A percentile compares a stretch with the other conserved stretches of the same genome.
These are phyloP conservation scores for Cystobasidium pallidum DNA, from an alignment of 1,284 basidiomycete genomes.

Conservation along the genomic window DNA sequence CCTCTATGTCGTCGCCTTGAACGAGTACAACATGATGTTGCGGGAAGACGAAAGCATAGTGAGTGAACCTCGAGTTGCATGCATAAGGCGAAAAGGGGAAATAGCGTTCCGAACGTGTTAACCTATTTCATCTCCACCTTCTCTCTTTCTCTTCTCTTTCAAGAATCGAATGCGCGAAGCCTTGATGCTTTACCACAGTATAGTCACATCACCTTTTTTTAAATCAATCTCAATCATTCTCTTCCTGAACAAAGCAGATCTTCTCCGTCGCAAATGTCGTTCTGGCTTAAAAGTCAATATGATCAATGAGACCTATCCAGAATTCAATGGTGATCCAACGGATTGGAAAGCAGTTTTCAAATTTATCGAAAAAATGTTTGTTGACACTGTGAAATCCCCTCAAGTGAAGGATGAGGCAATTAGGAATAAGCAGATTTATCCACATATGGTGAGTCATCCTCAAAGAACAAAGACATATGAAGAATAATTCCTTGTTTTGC, in stretches of 20 bases:
- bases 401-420: conserved; percentile 33
- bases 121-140: background rate
- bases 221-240: conserved; percentile 87
- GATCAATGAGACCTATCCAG: conserved; percentile 30
- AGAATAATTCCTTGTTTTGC: too few relatives aligned
- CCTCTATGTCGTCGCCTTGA: conserved; percentile 62
- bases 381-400: conserved; percentile 8
- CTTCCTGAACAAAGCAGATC: conserved; percentile 76
- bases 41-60: conserved; percentile 43
- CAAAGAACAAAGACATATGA: too few relatives aligned
- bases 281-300: conserved; percentile 24
- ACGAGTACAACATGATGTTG: conserved; percentile 44
- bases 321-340: conserved; percentile 32
- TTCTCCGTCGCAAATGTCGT: conserved; percentile 32
- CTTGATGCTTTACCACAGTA: conserved; percentile 47
- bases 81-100: too few relatives aligned
- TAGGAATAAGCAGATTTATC: conserved; percentile 32
- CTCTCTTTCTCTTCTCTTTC: background rate
- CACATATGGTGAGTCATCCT: conserved; percentile 35
- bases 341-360: conserved; percentile 43
- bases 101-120: too few relatives aligned
- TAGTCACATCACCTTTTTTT: conserved; percentile 91
- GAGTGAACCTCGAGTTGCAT: too few relatives aligned
- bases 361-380: conserved; percentile 40
- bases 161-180: conserved; percentile 44